A percentile compares a stretch with the other conserved stretches of the same genome.
Evolutionary conservation across 1,284 basidiomycete genomes (phyloP).

Genomic region (Cryptococcus deneoformans): DNA sequence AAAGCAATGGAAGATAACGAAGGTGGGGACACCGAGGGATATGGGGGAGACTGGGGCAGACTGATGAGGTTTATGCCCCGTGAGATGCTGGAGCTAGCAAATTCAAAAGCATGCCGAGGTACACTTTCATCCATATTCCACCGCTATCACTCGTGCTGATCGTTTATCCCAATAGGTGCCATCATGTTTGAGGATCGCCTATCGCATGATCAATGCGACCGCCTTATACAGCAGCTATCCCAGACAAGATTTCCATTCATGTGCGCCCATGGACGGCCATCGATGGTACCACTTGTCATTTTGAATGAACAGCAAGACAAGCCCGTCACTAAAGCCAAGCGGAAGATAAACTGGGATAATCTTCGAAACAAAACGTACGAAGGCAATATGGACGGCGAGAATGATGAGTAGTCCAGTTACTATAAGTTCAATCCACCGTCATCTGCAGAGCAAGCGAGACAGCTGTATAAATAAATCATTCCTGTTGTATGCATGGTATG

Average conservation of each 20-base stretch:
- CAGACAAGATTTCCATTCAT: constrained; percentile 80
- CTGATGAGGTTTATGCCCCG: constrained; percentile 73
- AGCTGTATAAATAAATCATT: no score
- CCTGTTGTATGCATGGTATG: constrained; percentile 49
- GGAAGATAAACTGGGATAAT: constrained; percentile 23
- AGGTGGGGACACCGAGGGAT: constrained; percentile 12
- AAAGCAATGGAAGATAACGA: constrained; percentile 1
- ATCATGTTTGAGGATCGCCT: constrained; percentile 95
- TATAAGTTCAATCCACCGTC: no score
- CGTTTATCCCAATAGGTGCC: constrained; percentile 59
- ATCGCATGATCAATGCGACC: constrained; percentile 63
- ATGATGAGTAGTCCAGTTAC: neutral
- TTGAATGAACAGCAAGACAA: constrained; percentile 4
- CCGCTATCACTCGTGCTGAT: neutral
- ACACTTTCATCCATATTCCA: constrained; percentile 20
- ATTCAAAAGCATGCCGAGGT: constrained; percentile 92
- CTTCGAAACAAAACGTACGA: constrained; percentile 8
- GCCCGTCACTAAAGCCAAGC: neutral
- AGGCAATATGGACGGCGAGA: neutral
- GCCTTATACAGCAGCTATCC: constrained; percentile 65
- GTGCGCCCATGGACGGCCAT: constrained; percentile 78
- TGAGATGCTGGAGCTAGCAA: constrained; percentile 73
- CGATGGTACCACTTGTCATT: constrained; percentile 45
- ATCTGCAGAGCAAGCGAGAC: no score
- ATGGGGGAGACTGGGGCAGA: constrained; percentile 61